Percentiles rank a stretch among this genome's conserved stretches.
phyloP scores from a whole-genome alignment of 371 early-diverging fungal genomes.

The Apophysomyces variabilis region DNA sequence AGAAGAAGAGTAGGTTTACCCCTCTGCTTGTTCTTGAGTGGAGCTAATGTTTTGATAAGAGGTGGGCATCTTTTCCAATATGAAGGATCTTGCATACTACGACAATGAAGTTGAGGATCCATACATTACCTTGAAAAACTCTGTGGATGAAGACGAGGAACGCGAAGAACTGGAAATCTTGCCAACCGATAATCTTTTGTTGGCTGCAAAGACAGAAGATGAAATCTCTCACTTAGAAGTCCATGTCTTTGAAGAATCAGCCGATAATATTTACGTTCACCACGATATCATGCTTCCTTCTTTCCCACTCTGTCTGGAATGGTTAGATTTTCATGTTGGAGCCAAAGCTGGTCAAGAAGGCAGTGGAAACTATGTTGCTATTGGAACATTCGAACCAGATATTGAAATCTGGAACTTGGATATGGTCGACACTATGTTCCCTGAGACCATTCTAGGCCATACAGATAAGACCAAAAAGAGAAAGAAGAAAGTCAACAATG shows the following conservation, averaged over 20 bases:
- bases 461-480: slow-evolving; percentile 65
- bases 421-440: slow-evolving; percentile 86
- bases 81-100: slow-evolving; percentile 82
- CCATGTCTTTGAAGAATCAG: slow-evolving; percentile 81
- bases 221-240: slow-evolving; percentile 94
- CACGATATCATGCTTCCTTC: slow-evolving; percentile 98
- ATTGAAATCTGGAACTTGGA: slow-evolving; percentile 99
- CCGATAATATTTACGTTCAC: slow-evolving; percentile 93
- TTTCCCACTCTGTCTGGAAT: slow-evolving; percentile 94
- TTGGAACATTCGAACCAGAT: slow-evolving; percentile 95
- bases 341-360: slow-evolving; percentile 57
- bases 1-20: slow-evolving; percentile 36
- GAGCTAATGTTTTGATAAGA: slow-evolving; percentile 17
- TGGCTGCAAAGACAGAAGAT: slow-evolving; percentile 95
- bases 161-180: slow-evolving; percentile 77
- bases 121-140: slow-evolving; percentile 69
- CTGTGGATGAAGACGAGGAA: slow-evolving; percentile 80
- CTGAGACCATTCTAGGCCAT: slow-evolving; percentile 87
- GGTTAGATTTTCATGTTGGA: slow-evolving; percentile 85
- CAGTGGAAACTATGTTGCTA: slow-evolving; percentile 85
- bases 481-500: slow-evolving; percentile 64
- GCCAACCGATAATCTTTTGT: slow-evolving; percentile 83
- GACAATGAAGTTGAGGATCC: slow-evolving; percentile 82
- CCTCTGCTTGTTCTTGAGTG: slow-evolving; percentile 3
- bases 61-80: slow-evolving; percentile 66